Evolutionary conservation across 2,329 filamentous ascomycete genomes (phyloP), one percentile per base, ranked within the genome.

Genomic region (Pseudogymnoascus sp.): DNA sequence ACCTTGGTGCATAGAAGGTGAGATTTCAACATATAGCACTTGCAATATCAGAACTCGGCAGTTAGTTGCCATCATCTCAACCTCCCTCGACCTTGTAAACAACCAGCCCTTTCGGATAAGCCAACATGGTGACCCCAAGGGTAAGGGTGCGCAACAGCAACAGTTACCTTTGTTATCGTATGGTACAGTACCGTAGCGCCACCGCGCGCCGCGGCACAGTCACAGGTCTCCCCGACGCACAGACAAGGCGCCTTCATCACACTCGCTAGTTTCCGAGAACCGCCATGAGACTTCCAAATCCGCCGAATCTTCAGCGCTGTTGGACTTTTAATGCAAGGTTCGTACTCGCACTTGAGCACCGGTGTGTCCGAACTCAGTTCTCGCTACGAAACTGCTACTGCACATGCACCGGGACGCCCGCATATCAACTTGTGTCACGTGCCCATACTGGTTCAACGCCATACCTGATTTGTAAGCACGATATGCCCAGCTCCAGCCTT

Each of bases 401-500:
- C 46, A 56, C 26, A 56, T 33, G 46, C 26, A 56, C 5, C 4
- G 11, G 24, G 19, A 56, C 46, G 46, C 46, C 46, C 46, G 46
- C 46, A 56, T 56, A 19, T 19, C n/a, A 33, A 33, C 6, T 3
- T 19, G 26, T 19, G n/a, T 56, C 46, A 56, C 46, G 46, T 56
- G 46, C 12, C 2, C 19, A 28, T n/a, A 28, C 26, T 19, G 19
- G 7, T 56, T 2, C 6, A 56, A 56, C 46, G 26, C 46, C 26
- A 56, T 53, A 12, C 26, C 46, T 56, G 46, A 56, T 56, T 56
- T 56, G 46, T 56, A 31, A 56, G 46, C 46, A 56, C 26, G 19
- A 31, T 56, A 33, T 5, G 33, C 10, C 14, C n/a, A 56, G 46
- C 46, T 56, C 7, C 46, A 56, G 46, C 46, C 46, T 56, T 16